Conservation (phyloP, 805 yeast species). For the Yamadazyma paraphyllophila region DNA sequence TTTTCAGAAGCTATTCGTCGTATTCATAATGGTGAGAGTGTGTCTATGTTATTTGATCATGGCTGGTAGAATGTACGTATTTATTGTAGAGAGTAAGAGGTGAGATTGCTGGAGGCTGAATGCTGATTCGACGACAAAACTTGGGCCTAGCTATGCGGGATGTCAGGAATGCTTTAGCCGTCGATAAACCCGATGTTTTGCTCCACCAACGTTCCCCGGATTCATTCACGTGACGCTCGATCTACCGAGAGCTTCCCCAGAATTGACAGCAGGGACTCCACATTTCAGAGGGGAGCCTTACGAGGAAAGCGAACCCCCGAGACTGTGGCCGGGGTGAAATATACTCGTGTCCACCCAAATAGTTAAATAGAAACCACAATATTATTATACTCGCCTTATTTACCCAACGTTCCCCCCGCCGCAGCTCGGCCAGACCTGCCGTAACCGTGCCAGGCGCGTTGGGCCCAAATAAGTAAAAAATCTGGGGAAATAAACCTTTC, state of each 20-base stretch:
- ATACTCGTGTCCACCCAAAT: too few relatives aligned
- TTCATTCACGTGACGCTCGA: too few relatives aligned
- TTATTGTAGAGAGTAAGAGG: too few relatives aligned
- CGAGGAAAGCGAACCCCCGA: background rate
- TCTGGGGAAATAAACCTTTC: slow-evolving; percentile 3
- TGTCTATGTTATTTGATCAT: slow-evolving; percentile 88
- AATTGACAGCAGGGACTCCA: too few relatives aligned
- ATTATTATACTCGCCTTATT: background rate
- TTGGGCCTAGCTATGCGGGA: too few relatives aligned
- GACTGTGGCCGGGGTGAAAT: background rate
- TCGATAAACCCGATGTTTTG: too few relatives aligned
- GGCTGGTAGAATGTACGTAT: slow-evolving; percentile 44
- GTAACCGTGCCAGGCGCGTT: background rate
- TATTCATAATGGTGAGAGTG: slow-evolving; percentile 95
- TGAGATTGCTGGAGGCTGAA: background rate
- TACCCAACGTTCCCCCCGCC: background rate
- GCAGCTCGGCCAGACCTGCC: slow-evolving; percentile 3
- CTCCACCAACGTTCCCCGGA: too few relatives aligned
- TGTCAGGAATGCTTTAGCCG: too few relatives aligned
- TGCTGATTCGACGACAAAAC: too few relatives aligned
- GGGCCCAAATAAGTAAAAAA: slow-evolving; percentile 1
- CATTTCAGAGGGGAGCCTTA: too few relatives aligned
- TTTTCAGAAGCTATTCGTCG: slow-evolving; percentile 95
- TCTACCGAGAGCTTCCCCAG: too few relatives aligned
- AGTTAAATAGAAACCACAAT: too few relatives aligned